phyloP scores from a whole-genome alignment of 768 basidiomycete species.

The Lactarius deliciosus region DNA sequence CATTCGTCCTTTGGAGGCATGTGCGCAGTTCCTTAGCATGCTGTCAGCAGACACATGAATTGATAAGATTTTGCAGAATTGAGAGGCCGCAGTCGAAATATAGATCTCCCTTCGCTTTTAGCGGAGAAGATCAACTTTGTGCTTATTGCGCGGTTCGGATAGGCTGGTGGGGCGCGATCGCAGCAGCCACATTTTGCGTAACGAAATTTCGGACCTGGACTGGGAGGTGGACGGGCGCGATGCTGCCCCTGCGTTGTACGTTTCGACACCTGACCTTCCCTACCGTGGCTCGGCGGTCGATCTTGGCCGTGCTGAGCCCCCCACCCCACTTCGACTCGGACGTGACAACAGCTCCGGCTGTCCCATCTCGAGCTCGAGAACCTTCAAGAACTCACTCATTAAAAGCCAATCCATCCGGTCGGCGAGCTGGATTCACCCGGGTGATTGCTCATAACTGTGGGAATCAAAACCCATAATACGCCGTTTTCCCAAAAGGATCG shows the following conservation, averaged over 20 bases:
- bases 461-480: neutral
- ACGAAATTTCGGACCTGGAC: neutral
- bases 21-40: neutral
- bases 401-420: neutral
- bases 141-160: neutral
- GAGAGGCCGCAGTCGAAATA: conserved; percentile 1
- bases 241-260: neutral
- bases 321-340: neutral
- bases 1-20: neutral
- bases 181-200: neutral
- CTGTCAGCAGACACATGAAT: conserved; percentile 11
- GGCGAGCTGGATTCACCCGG: neutral
- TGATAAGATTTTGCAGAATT: neutral
- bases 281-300: neutral
- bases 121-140: neutral
- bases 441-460: neutral
- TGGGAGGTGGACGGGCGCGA: neutral
- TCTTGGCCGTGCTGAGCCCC: neutral
- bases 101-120: neutral
- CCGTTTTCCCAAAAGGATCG: neutral
- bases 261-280: neutral
- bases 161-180: neutral
- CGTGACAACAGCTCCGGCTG: no score
- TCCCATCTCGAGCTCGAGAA: neutral
- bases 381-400: neutral